These are phyloP conservation scores for Acorus gramineus DNA, from an alignment of 106 monocot species.

Conservation along the genomic window DNA sequence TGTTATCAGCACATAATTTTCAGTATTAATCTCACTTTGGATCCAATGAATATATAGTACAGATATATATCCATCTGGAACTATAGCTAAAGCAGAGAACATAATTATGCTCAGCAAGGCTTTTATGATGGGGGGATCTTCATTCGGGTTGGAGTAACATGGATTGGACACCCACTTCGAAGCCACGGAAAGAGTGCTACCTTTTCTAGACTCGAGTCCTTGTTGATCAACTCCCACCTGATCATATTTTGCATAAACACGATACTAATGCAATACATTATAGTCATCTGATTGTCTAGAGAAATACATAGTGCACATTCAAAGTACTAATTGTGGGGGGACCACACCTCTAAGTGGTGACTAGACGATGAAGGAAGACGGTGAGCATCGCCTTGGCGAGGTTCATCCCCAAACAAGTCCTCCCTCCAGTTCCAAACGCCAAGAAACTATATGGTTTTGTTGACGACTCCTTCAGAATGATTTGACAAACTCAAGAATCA, in stretches of 20 bases:
- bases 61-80: no score
- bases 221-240: slow-evolving; percentile 63
- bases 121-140: no score
- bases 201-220: slow-evolving; percentile 45
- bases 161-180: slow-evolving; percentile 59
- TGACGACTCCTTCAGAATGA: slow-evolving; percentile 24
- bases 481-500: not conserved
- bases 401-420: slow-evolving; percentile 4
- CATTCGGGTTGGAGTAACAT: slow-evolving; percentile 5
- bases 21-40: no score
- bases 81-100: no score
- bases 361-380: slow-evolving; percentile 3
- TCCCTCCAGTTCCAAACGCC: slow-evolving; percentile 1
- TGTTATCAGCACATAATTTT: no score
- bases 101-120: no score
- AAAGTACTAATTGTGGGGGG: not conserved
- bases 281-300: not conserved
- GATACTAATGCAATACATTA: not conserved
- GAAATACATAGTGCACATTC: not conserved
- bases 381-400: slow-evolving; percentile 2
- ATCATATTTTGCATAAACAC: not conserved
- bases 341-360: not conserved
- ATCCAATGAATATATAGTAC: no score
- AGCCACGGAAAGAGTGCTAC: slow-evolving; percentile 69
- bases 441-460: slow-evolving; percentile 7